These are phyloP conservation scores for Agaricus subrufescens DNA, from an alignment of 768 basidiomycete species.

Conservation along the genomic window DNA sequence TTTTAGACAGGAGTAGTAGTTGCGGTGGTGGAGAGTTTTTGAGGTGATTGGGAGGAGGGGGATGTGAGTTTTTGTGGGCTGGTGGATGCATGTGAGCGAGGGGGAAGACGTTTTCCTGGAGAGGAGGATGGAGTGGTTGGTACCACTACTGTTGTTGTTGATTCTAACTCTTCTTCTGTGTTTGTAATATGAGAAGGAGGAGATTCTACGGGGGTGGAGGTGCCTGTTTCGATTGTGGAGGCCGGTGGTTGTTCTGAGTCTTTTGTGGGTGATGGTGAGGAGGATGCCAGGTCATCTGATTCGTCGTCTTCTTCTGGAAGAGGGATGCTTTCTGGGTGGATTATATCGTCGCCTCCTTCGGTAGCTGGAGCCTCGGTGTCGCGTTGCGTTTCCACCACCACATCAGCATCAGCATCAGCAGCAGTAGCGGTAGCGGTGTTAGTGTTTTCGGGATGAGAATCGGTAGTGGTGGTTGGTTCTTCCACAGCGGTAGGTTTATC, in stretches of 20 bases:
- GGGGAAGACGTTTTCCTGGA: not conserved
- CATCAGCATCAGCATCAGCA: not conserved
- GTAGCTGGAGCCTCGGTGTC: not conserved
- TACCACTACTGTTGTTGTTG: too few relatives aligned
- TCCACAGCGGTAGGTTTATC: conserved; percentile 38
- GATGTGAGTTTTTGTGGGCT: not conserved
- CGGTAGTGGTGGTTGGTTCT: conserved; percentile 1
- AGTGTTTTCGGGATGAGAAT: not conserved
- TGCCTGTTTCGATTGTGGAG: not conserved
- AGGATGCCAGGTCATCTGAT: conserved; percentile 11
- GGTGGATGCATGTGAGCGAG: not conserved
- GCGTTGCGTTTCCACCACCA: not conserved
- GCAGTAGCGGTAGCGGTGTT: not conserved
- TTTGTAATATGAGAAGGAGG: not conserved
- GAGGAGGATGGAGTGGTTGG: not conserved
- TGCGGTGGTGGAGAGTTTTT: conserved; percentile 1
- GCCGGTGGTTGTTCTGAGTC: not conserved
- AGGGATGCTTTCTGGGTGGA: conserved; percentile 14
- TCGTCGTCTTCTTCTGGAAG: conserved; percentile 13
- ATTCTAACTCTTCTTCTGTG: too few relatives aligned
- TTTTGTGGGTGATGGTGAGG: not conserved
- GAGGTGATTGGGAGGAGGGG: conserved; percentile 1
- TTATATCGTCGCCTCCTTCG: conserved; percentile 2
- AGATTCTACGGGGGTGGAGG: not conserved
- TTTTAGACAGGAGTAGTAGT: not conserved